These are phyloP conservation scores for Pyricularia pennisetigena DNA, from an alignment of 2,329 filamentous ascomycete species.

Conservation along the genomic window DNA sequence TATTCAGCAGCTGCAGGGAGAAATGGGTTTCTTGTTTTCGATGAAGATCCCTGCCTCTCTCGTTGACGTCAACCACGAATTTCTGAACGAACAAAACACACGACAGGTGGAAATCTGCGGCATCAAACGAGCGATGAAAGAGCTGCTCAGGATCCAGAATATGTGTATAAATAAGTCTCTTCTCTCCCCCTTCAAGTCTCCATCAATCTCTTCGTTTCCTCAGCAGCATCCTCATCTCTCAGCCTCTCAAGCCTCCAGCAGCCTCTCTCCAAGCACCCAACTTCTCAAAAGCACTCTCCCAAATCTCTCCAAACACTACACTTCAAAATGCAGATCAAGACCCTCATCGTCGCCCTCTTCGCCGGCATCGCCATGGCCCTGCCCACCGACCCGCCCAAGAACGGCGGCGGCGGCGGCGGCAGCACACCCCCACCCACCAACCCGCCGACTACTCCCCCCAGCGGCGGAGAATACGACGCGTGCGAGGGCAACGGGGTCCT, in stretches of 20 bases:
- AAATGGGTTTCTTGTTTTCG: not conserved
- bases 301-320: not conserved
- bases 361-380: not conserved
- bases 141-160: not conserved
- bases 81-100: not conserved
- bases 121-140: not conserved
- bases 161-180: not conserved
- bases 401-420: conserved; percentile 11
- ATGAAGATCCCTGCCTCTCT: not conserved
- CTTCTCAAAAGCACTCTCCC: not conserved
- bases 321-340: conserved; percentile 2
- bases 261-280: not conserved
- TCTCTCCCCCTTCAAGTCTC: not conserved
- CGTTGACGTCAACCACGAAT: not conserved
- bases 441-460: conserved; percentile 15
- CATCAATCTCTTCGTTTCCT: not conserved
- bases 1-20: not conserved
- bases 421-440: conserved; percentile 13
- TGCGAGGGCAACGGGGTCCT: conserved; percentile 25
- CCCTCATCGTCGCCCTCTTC: conserved; percentile 1
- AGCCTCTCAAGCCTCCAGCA: not conserved
- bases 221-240: conserved; percentile 1
- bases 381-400: not conserved
- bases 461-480: conserved; percentile 25
- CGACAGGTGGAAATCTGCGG: not conserved